phyloP scores from a whole-genome alignment of 768 basidiomycete genomes.

The Auricularia cornea region DNA sequence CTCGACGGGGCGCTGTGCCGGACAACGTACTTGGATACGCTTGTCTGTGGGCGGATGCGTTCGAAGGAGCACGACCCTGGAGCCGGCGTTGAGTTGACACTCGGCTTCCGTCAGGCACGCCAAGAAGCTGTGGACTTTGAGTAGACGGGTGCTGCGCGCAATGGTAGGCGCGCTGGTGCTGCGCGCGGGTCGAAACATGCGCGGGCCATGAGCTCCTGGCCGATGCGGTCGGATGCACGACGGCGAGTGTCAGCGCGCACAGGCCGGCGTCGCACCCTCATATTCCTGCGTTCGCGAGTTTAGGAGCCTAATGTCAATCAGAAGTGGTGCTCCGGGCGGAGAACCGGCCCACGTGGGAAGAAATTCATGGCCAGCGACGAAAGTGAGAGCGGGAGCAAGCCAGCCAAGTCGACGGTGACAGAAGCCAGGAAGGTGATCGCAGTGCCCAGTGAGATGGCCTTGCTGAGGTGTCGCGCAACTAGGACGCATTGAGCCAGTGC shows the following conservation, averaged over 20 bases:
- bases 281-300: conserved; percentile 76
- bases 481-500: too few species aligned
- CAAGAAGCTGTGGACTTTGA: conserved; percentile 70
- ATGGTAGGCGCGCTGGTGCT: conserved; percentile 43
- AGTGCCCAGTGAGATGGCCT: conserved; percentile 34
- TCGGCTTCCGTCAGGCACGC: conserved; percentile 54
- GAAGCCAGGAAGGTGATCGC: conserved; percentile 36
- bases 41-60: conserved; percentile 75
- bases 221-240: conserved; percentile 79
- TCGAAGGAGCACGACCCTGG: conserved; percentile 49
- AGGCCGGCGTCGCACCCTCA: too few species aligned
- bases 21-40: conserved; percentile 55
- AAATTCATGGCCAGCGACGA: conserved; percentile 16
- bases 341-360: too few species aligned
- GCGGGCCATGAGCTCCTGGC: conserved; percentile 65
- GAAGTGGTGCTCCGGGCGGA: too few species aligned
- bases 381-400: conserved; percentile 40
- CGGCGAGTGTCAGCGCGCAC: background rate
- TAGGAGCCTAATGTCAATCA: conserved; percentile 56
- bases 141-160: background rate
- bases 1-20: too few species aligned
- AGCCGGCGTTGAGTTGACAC: conserved; percentile 20
- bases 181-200: conserved; percentile 84
- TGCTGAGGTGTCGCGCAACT: conserved; percentile 53
- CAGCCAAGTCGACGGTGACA: conserved; percentile 44